Percentiles rank a stretch among this genome's conserved stretches.
These are phyloP conservation scores for Chernovozyma sophiae-reginae DNA, from an alignment of 1,139 yeast genomes.

Conservation along the genomic window DNA sequence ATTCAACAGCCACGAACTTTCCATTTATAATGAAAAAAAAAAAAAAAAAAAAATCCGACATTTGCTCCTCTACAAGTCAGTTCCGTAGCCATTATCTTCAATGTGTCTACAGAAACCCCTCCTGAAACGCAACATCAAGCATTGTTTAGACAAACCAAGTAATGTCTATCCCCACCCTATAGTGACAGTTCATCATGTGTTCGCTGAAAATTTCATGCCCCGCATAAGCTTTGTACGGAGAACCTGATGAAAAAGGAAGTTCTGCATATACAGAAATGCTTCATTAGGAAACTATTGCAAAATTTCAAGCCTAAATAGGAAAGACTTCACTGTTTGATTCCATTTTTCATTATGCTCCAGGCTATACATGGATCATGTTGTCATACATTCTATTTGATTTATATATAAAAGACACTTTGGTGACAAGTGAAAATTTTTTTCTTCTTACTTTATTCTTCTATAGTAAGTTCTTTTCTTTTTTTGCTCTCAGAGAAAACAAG, in stretches of 20 bases:
- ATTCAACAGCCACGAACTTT: too few species aligned
- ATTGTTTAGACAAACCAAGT: too few species aligned
- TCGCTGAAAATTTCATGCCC: background rate
- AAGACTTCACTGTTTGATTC: background rate
- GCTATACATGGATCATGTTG: background rate
- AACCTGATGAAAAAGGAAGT: background rate
- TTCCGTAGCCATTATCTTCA: too few species aligned
- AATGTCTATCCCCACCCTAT: too few species aligned
- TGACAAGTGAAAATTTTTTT: background rate
- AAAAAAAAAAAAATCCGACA: too few species aligned
- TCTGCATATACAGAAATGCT: background rate
- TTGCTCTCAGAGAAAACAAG: too few species aligned
- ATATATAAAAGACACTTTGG: background rate
- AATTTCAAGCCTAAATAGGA: background rate
- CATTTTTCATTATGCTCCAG: too few species aligned
- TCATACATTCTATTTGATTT: background rate
- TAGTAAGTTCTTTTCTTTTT: background rate
- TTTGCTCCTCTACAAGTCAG: too few species aligned
- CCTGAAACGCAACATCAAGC: too few species aligned
- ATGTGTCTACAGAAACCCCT: too few species aligned
- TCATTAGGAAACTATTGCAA: background rate
- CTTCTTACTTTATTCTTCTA: background rate
- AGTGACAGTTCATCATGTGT: too few species aligned
- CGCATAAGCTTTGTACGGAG: background rate
- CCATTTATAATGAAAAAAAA: too few species aligned